Evolutionary conservation across 1,284 basidiomycete genomes (phyloP), one percentile per base, ranked within the genome.

Genomic region (Cutaneotrichosporon curvatum): DNA sequence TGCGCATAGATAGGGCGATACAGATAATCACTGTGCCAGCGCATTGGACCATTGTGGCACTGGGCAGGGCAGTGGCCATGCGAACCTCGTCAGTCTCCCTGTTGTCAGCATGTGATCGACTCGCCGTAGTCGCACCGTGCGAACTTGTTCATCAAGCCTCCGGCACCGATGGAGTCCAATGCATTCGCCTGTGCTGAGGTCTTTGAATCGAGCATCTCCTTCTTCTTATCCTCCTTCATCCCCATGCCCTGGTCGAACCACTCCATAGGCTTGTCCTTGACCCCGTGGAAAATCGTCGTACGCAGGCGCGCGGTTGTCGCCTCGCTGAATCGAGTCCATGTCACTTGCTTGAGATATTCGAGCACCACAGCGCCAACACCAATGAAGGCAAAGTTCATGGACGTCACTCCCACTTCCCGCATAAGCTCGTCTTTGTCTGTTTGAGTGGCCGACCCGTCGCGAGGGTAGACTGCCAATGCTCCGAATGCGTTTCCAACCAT

Each of bases 31-130:
- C 81, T 1, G 91, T 91, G 1, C 84, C 83, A 37, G 86, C 60
- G 68, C 88, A 82, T 68, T 94, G 87, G 38, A 95, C 62, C 45
- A 90, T 67, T 59, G 82, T 78, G 9, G 89, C 91, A 19, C 83
- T 76, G 4, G 84, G 81, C 31, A 87, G 76, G 2, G 87, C 86
- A 15, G 83, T 81, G 0, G 88, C 92, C 46, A 82, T 77, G 38
- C 92, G 82, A 16, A 97, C 84, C 49, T 96, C 88, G 68, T 98
- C 92, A 3, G 88, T 94, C 71, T 97, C 91, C 58, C 91, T 95
- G 62, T 7, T 3, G 46, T 54, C 40, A 56, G 47, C 51, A 10
- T 10, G 21, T 2, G 16, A 16, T 25, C 19, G 37, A 37, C 2
- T 11, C 18, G 20, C 32, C 3, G 3, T 9, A 73, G 81, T 60